Conservation (phyloP, 805 yeast genomes). For the Candida multigemmis region DNA sequence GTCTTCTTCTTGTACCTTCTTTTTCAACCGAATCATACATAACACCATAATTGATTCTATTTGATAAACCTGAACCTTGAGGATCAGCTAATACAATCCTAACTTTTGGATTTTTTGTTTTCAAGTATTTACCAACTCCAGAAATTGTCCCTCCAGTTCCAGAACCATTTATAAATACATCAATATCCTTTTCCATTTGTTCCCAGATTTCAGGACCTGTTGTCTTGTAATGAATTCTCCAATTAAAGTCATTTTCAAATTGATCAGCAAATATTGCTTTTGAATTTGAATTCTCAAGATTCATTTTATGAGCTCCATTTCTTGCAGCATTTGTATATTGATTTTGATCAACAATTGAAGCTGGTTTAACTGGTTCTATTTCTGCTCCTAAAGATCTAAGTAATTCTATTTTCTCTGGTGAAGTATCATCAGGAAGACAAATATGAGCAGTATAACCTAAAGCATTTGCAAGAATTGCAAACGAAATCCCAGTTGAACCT, state of each 20-base stretch:
- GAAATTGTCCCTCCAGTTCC: slow-evolving; percentile 98
- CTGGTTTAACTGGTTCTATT: slow-evolving; percentile 84
- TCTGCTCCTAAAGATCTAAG: slow-evolving; percentile 71
- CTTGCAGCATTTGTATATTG: slow-evolving; percentile 91
- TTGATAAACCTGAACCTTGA: slow-evolving; percentile 87
- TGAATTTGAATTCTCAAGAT: slow-evolving; percentile 23
- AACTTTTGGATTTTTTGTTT: slow-evolving; percentile 46
- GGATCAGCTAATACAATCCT: slow-evolving; percentile 80
- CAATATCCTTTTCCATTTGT: slow-evolving; percentile 59
- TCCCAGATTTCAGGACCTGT: slow-evolving; percentile 91
- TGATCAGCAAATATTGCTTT: slow-evolving; percentile 89
- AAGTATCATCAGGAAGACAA: slow-evolving; percentile 92
- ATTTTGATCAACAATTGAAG: slow-evolving; percentile 86
- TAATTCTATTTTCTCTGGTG: slow-evolving; percentile 69
- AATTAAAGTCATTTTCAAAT: slow-evolving; percentile 86
- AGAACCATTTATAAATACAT: slow-evolving; percentile 80
- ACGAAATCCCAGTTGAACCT: slow-evolving; percentile 93
- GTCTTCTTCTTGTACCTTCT: slow-evolving; percentile 91
- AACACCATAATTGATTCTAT: slow-evolving; percentile 80
- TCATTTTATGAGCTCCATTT: slow-evolving; percentile 46
- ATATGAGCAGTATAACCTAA: slow-evolving; percentile 86
- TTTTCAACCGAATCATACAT: slow-evolving; percentile 86
- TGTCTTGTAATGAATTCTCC: slow-evolving; percentile 72
- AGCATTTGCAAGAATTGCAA: slow-evolving; percentile 84
- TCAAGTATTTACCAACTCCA: slow-evolving; percentile 75